phyloP scores from a whole-genome alignment of 371 early-diverging fungal genomes.

The Entomophthora muscae region DNA sequence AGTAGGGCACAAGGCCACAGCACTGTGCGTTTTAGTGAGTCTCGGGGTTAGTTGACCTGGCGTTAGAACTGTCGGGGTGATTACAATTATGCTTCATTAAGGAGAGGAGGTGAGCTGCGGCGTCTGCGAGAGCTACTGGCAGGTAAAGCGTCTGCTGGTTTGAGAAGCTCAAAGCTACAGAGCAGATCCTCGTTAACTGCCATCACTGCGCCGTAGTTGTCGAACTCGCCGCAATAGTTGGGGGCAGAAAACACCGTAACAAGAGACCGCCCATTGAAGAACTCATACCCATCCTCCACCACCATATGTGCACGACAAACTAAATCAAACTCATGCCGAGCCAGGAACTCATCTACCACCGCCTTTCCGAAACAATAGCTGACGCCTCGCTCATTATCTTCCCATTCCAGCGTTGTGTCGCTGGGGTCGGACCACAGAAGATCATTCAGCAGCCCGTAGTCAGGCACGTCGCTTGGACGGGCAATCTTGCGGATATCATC shows the following conservation, averaged over 20 bases:
- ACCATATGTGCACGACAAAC: conserved; percentile 95
- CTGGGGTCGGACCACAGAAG: conserved; percentile 95
- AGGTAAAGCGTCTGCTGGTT: conserved; percentile 36
- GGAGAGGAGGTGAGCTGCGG: neutral
- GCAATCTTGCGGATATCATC: conserved; percentile 78
- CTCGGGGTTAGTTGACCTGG: neutral
- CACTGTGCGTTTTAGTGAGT: neutral
- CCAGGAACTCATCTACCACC: conserved; percentile 73
- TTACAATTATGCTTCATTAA: neutral
- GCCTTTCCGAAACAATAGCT: conserved; percentile 73
- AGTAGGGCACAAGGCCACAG: neutral
- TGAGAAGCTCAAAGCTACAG: conserved; percentile 54
- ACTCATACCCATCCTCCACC: conserved; percentile 92
- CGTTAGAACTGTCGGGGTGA: neutral
- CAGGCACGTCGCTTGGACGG: conserved; percentile 92
- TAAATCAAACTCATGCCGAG: conserved; percentile 79
- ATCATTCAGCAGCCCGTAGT: conserved; percentile 83
- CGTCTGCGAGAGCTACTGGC: neutral
- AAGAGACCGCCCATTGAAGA: conserved; percentile 81
- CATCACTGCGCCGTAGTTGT: conserved; percentile 96
- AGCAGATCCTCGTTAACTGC: conserved; percentile 86
- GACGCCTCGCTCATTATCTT: conserved; percentile 84
- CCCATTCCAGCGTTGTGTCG: conserved; percentile 52
- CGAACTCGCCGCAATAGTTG: conserved; percentile 92
- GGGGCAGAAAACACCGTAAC: conserved; percentile 92